phyloP scores from a whole-genome alignment of 306 rosid species.

The Alnus rubra region DNA sequence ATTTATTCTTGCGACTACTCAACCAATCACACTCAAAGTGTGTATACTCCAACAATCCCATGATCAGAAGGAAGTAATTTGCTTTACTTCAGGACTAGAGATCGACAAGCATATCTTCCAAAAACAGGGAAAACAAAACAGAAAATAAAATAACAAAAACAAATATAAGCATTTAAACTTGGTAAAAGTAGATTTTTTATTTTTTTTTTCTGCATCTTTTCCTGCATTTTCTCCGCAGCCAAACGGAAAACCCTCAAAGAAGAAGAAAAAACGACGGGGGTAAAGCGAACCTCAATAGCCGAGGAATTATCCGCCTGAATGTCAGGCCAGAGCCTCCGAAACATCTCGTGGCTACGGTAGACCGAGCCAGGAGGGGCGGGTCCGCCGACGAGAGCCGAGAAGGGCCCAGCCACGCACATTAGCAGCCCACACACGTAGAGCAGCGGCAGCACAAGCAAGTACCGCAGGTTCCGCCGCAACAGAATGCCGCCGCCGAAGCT shows the following conservation, averaged over 20 bases:
- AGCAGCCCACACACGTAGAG: conserved; percentile 78
- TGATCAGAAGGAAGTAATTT: not conserved
- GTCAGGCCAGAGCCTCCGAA: conserved; percentile 56
- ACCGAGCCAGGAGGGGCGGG: conserved; percentile 81
- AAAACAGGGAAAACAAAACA: not conserved
- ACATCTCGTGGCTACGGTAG: conserved; percentile 72
- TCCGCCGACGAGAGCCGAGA: conserved; percentile 61
- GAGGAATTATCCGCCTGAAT: conserved; percentile 76
- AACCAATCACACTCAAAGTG: no score
- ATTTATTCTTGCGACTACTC: no score
- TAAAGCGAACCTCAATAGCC: conserved; percentile 54
- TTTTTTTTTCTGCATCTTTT: not conserved
- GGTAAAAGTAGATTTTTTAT: not conserved
- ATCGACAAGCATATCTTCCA: conserved; percentile 6
- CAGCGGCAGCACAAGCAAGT: conserved; percentile 67
- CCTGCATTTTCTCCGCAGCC: conserved; percentile 25
- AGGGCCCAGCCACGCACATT: conserved; percentile 80
- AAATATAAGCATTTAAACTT: not conserved
- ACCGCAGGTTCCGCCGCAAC: conserved; percentile 70
- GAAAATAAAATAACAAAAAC: not conserved
- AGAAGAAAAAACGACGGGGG: not conserved
- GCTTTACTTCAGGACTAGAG: not conserved
- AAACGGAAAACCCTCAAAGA: not conserved
- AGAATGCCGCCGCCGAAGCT: conserved; percentile 47
- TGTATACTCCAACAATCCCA: not conserved